Conservation (phyloP, 345 rosid species). For the Psidium guajava region DNA sequence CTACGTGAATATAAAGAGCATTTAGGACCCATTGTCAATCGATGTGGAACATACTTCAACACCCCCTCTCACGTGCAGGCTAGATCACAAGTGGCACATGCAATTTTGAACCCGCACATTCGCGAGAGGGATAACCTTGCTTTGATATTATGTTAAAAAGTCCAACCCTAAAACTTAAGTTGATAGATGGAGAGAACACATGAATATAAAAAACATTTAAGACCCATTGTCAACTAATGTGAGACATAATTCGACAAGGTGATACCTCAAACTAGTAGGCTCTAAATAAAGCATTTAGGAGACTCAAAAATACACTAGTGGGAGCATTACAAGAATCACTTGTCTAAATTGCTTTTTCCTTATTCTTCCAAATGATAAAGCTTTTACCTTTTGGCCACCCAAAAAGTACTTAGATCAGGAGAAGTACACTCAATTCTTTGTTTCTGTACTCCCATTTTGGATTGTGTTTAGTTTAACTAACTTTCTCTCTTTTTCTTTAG, state of each 20-base stretch:
- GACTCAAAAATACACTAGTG: background rate
- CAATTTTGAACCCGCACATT: too few relatives aligned
- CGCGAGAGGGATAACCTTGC: too few relatives aligned
- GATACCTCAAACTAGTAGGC: background rate
- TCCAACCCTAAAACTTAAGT: too few relatives aligned
- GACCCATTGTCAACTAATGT: too few relatives aligned
- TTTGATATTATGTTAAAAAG: too few relatives aligned
- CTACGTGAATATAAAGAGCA: too few relatives aligned
- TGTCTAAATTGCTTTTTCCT: background rate
- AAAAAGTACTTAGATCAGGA: background rate
- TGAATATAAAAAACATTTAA: too few relatives aligned
- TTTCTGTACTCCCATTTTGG: background rate
- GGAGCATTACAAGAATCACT: background rate
- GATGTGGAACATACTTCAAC: too few relatives aligned
- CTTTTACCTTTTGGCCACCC: background rate
- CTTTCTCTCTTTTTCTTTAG: background rate
- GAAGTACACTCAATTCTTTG: background rate
- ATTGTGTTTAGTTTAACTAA: background rate
- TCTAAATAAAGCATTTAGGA: background rate
- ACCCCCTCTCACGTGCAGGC: too few relatives aligned
- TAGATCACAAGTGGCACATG: too few relatives aligned
- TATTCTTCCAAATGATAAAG: background rate
- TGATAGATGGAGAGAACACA: too few relatives aligned
- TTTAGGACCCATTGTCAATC: too few relatives aligned
- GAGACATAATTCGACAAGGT: background rate